Evolutionary conservation across 1,284 basidiomycete species (phyloP).

Genomic region (Cutaneotrichosporon sp.): DNA sequence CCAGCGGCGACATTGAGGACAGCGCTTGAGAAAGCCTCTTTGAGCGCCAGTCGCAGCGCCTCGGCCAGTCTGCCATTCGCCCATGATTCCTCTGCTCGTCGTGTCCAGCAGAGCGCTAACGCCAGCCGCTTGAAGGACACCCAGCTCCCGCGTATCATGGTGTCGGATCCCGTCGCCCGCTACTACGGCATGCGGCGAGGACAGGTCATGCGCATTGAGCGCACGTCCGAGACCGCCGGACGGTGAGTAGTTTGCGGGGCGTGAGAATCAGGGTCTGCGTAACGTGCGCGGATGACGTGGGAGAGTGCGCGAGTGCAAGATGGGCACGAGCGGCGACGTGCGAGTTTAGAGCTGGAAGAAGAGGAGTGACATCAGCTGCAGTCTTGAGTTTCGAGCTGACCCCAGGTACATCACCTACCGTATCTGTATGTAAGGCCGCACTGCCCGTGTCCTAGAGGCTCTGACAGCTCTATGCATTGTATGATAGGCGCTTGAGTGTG

Average conservation of each 20-base stretch:
- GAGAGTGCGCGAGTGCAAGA: slow-evolving; percentile 1
- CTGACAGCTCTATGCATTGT: slow-evolving; percentile 12
- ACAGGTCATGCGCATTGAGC: slow-evolving; percentile 97
- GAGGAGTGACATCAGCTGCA: background rate
- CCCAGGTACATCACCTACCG: slow-evolving; percentile 52
- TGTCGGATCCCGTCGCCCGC: slow-evolving; percentile 92
- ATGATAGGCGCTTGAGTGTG: slow-evolving; percentile 8
- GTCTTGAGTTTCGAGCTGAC: background rate
- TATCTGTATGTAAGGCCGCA: slow-evolving; percentile 47
- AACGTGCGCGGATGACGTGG: background rate
- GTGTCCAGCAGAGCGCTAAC: slow-evolving; percentile 5
- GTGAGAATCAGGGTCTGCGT: background rate
- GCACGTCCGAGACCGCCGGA: slow-evolving; percentile 94
- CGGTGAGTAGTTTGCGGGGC: slow-evolving; percentile 57
- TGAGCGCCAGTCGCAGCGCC: background rate
- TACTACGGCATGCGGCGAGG: slow-evolving; percentile 95
- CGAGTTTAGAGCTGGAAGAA: background rate
- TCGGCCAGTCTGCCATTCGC: background rate
- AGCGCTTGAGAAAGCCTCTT: background rate
- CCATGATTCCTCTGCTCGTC: background rate
- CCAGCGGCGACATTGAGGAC: background rate
- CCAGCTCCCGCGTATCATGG: slow-evolving; percentile 93
- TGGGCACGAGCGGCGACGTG: no score
- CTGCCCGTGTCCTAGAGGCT: background rate
- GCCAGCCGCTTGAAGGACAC: slow-evolving; percentile 92